Conservation (phyloP, 441 rosid genomes). For the Erodium chrysanthum region DNA sequence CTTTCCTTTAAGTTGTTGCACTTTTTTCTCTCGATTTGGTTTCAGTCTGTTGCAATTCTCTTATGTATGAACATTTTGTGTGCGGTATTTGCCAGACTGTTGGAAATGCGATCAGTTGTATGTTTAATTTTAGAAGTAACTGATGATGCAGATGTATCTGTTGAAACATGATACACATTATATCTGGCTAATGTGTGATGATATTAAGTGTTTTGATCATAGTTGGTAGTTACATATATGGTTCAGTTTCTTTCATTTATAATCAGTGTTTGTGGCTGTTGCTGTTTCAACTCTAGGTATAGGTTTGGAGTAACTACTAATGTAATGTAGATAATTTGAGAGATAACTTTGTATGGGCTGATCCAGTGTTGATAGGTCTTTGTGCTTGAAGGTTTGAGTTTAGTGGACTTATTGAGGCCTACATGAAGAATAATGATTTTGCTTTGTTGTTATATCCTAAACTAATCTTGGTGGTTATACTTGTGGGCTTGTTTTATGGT, state of each 20-base stretch:
- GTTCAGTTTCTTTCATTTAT: neutral
- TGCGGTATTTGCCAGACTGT: neutral
- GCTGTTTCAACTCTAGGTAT: neutral
- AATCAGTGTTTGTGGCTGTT: neutral
- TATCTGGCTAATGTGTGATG: slow-evolving; percentile 4
- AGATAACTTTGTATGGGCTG: neutral
- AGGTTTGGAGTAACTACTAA: neutral
- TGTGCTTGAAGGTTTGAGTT: slow-evolving; percentile 2
- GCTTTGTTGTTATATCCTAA: too few species aligned
- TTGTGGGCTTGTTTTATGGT: neutral
- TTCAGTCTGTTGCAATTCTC: slow-evolving; percentile 8
- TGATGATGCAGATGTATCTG: neutral
- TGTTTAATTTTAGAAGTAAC: neutral
- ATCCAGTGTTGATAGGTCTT: neutral
- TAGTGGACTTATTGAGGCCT: neutral
- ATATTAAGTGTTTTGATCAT: neutral
- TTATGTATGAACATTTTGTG: slow-evolving; percentile 2
- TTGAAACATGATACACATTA: neutral
- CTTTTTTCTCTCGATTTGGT: slow-evolving; percentile 1
- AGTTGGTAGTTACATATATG: neutral
- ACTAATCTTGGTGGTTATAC: too few species aligned
- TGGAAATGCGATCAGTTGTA: neutral
- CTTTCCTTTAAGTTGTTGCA: slow-evolving; percentile 12
- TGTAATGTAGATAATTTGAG: neutral
- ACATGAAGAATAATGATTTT: too few species aligned